Percentiles rank a stretch among this genome's conserved stretches.
phyloP scores from a whole-genome alignment of 192 early-diverging fungal species.

The Entomortierella lignicola region DNA sequence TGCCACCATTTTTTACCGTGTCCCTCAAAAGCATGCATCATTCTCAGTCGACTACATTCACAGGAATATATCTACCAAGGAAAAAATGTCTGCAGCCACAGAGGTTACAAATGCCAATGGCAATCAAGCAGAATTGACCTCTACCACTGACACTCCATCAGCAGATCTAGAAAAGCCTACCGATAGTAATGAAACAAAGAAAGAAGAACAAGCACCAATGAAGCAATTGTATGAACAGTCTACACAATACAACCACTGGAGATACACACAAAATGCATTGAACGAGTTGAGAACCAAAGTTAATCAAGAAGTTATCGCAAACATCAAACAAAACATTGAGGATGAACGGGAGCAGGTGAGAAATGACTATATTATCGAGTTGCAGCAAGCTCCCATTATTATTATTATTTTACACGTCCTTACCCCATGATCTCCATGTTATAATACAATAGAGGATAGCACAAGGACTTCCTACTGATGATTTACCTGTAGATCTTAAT shows the following conservation, averaged over 20 bases:
- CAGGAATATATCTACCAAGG: not conserved
- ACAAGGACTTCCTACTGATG: constrained; percentile 18
- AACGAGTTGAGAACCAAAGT: constrained; percentile 67
- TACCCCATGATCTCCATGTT: not conserved
- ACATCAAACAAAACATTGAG: constrained; percentile 64
- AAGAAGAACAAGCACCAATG: constrained; percentile 11
- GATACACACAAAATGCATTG: constrained; percentile 67
- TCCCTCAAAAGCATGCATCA: not conserved
- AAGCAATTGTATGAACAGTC: constrained; percentile 73
- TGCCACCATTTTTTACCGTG: constrained; percentile 22
- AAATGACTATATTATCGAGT: not conserved
- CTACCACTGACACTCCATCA: no score
- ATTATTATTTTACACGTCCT: not conserved
- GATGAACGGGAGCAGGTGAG: constrained; percentile 62
- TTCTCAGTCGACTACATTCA: not conserved
- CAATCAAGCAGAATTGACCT: not conserved
- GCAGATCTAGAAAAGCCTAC: not conserved
- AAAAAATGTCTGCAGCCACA: constrained; percentile 2
- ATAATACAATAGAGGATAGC: constrained; percentile 18
- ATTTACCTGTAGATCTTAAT: constrained; percentile 42
- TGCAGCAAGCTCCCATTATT: not conserved
- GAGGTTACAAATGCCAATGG: constrained; percentile 4
- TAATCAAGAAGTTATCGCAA: constrained; percentile 66
- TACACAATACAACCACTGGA: constrained; percentile 81
- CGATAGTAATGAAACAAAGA: constrained; percentile 3